Percentiles rank a stretch among this genome's conserved stretches.
Evolutionary conservation across 805 yeast genomes (phyloP).

Genomic region (Scheffersomyces spartinae): DNA sequence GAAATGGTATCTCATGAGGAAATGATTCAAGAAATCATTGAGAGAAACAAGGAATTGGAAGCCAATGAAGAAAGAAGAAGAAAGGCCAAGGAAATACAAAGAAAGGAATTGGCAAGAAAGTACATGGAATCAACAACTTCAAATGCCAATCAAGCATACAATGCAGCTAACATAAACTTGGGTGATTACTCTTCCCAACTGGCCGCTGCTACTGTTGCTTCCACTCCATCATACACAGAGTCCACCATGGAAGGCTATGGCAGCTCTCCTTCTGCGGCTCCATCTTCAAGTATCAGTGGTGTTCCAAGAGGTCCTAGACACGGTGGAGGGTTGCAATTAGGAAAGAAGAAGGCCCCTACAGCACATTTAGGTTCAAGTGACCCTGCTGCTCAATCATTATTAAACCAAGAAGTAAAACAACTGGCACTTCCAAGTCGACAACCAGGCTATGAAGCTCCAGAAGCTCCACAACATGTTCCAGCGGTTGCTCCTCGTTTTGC

Average conservation of each 20-base stretch:
- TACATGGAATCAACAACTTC: conserved; percentile 31
- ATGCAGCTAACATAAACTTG: too few relatives aligned
- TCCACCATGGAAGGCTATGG: conserved; percentile 7
- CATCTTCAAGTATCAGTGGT: conserved; percentile 2
- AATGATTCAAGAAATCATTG: conserved; percentile 95
- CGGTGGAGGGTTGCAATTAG: conserved; percentile 72
- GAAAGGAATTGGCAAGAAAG: conserved; percentile 59
- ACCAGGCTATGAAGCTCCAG: conserved; percentile 25
- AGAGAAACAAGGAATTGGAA: conserved; percentile 90
- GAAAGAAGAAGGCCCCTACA: conserved; percentile 34
- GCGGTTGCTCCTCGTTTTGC: conserved; percentile 6
- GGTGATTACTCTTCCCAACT: conserved; percentile 14
- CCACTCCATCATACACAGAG: conserved; percentile 7
- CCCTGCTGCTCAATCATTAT: conserved; percentile 13
- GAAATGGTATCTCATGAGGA: conserved; percentile 99
- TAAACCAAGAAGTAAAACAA: conserved; percentile 13
- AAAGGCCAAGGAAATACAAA: conserved; percentile 82
- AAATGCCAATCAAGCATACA: conserved; percentile 3
- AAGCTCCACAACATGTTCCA: conserved; percentile 11
- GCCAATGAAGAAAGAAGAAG: conserved; percentile 96
- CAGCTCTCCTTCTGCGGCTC: conserved; percentile 6
- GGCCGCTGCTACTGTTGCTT: conserved; percentile 14
- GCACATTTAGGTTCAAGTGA: conserved; percentile 17
- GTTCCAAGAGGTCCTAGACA: conserved; percentile 24
- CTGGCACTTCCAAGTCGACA: conserved; percentile 18